Base-by-base conservation (phyloP, 495 filamentous ascomycete species). In the Xylaria venustula region DNA sequence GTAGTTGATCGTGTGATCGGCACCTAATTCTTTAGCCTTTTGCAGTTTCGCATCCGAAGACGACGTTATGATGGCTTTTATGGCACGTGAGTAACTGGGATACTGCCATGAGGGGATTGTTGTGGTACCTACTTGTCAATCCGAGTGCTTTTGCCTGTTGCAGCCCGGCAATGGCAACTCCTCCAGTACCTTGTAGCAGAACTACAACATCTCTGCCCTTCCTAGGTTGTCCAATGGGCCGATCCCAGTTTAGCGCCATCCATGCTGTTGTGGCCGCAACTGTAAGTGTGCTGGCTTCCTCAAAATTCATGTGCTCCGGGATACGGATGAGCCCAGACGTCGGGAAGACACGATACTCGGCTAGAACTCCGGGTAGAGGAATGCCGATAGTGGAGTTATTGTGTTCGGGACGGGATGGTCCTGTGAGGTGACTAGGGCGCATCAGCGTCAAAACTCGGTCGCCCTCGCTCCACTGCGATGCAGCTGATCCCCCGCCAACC, bases 1-100 rank as follows among this genome's bases (percentile, higher is more conserved):
- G 64, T 83, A 82, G 54, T 82, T 83, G 58, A 83, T 75, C 0
- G 61, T 65, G n/a, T 72, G 23, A 54, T 75, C 70, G 0, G 78
- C 79, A 4, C 79, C 79, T 1, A 79, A 65, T 15, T 64, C 64
- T 56, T 71, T 76, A 0, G 75, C 76, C n/a, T 64, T 55, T 17
- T 70, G 62, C 0, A 79, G 65, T 61, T 81, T 81, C 20, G 61
- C 65, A 47, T 79, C 72, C 2, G 72, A 77, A 20, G 77, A 80
- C 0, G 71, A 73, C 0, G 80, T 81, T 7, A 77, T 60, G 50
- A 81, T 77, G 0, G 81, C 83, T 79, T 20, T 8, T 28, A 7
- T 22, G 0, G 15, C 12, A 20, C 7, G 15, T 40, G 37, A 40
- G 37, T 3, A 40, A 40, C 14, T 3, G 3, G 3, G 37, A 15